A percentile compares a stretch with the other conserved stretches of the same genome.
Evolutionary conservation across 768 basidiomycete species (phyloP).

Genomic region (Gymnopilus dilepis): DNA sequence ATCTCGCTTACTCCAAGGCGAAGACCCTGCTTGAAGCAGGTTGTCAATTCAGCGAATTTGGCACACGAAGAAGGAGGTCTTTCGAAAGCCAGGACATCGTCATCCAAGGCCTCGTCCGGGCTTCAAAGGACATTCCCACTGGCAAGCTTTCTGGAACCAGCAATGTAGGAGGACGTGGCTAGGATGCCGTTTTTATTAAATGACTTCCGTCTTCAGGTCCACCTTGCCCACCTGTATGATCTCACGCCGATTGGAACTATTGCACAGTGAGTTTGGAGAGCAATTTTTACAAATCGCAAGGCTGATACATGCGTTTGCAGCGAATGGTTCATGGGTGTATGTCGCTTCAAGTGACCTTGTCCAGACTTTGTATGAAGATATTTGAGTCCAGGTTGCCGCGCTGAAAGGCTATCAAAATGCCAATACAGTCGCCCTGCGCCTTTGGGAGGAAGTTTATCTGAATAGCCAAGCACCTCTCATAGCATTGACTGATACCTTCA

Average conservation of each 20-base stretch:
- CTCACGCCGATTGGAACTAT: conserved; percentile 79
- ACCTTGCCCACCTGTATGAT: conserved; percentile 80
- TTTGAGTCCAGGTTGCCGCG: conserved; percentile 68
- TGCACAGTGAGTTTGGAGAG: conserved; percentile 67
- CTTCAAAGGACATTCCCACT: conserved; percentile 51
- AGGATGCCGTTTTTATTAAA: not conserved
- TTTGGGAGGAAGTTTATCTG: conserved; percentile 84
- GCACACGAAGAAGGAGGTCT: conserved; percentile 81
- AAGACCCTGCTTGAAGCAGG: conserved; percentile 62
- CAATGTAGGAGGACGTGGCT: conserved; percentile 62
- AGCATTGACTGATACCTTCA: conserved; percentile 95
- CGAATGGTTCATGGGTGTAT: conserved; percentile 92
- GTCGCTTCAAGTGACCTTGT: conserved; percentile 24
- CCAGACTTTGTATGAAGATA: not conserved
- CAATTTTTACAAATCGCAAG: not conserved
- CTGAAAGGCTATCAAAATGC: conserved; percentile 80
- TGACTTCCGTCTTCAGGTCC: conserved; percentile 53
- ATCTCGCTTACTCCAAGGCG: conserved; percentile 76
- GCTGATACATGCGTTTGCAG: conserved; percentile 31
- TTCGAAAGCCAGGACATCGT: conserved; percentile 80
- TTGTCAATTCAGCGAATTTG: conserved; percentile 84
- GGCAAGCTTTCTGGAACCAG: conserved; percentile 78
- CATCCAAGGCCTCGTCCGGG: conserved; percentile 69
- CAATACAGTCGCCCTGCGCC: conserved; percentile 74
- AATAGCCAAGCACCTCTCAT: conserved; percentile 55